A percentile compares a stretch with the other conserved stretches of the same genome.
phyloP scores from a whole-genome alignment of 768 basidiomycete species.

The Plicaturopsis crispa region DNA sequence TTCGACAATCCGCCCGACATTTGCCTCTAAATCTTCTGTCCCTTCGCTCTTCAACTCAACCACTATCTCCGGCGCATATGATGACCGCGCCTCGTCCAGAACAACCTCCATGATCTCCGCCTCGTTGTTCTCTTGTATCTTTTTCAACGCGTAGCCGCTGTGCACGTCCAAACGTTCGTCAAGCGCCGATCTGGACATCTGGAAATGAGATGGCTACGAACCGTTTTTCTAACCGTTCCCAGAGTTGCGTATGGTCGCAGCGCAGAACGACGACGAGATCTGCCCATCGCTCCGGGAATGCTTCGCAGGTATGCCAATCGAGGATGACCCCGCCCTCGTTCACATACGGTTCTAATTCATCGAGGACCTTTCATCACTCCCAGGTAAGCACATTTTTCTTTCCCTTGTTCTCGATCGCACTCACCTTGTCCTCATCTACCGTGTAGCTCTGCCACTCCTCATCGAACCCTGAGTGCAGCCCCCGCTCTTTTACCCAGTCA shows the following conservation, averaged over 20 bases:
- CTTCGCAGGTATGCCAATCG: conserved; percentile 92
- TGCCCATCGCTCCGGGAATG: conserved; percentile 94
- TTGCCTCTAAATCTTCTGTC: conserved; percentile 76
- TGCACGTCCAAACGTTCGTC: conserved; percentile 3
- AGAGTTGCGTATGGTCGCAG: conserved; percentile 81
- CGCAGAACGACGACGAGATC: conserved; percentile 91
- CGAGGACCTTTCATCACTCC: conserved; percentile 53
- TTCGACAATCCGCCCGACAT: conserved; percentile 77
- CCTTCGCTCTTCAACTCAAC: conserved; percentile 77
- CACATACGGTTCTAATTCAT: conserved; percentile 74
- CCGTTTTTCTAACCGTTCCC: conserved; percentile 90
- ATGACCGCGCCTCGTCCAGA: conserved; percentile 78
- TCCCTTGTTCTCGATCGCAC: conserved; percentile 12
- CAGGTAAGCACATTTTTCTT: background rate
- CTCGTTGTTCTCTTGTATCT: conserved; percentile 97
- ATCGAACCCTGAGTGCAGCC: conserved; percentile 79
- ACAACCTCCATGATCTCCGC: conserved; percentile 97
- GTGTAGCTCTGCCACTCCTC: conserved; percentile 93
- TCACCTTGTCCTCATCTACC: conserved; percentile 93
- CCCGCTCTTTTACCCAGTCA: conserved; percentile 79
- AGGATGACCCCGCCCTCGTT: conserved; percentile 73
- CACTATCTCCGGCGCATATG: conserved; percentile 81
- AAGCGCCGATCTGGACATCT: background rate
- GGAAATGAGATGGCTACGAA: conserved; percentile 24
- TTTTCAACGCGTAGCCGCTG: conserved; percentile 83